phyloP scores from a whole-genome alignment of 495 filamentous ascomycete species.

The Xylaria acuta region DNA sequence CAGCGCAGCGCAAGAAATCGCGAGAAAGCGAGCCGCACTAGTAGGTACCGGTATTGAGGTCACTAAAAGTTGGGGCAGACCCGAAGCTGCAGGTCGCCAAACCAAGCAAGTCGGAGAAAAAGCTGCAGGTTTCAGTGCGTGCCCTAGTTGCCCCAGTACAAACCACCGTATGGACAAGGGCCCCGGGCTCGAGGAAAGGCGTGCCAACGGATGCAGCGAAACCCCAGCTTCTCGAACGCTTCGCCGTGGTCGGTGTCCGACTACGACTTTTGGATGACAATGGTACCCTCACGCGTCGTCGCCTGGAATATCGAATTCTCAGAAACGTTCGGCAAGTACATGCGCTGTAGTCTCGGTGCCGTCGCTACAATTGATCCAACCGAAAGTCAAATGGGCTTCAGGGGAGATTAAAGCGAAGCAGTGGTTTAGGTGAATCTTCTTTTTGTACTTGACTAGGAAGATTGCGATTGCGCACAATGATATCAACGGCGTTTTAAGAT shows the following conservation, averaged over 20 bases:
- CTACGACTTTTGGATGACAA: not conserved
- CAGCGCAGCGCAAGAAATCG: not conserved
- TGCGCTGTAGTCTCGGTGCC: not conserved
- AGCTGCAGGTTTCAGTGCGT: constrained; percentile 22
- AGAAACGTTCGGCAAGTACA: not conserved
- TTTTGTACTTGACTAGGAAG: not conserved
- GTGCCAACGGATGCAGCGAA: not conserved
- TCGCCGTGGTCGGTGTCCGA: constrained; percentile 9
- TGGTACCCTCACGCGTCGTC: not conserved
- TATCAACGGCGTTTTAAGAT: constrained; percentile 10
- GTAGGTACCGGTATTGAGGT: not conserved
- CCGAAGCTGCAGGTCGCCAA: constrained; percentile 7
- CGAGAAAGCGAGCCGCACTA: not conserved
- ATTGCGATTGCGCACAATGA: constrained; percentile 5
- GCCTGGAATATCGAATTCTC: not conserved
- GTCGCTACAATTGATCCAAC: not conserved
- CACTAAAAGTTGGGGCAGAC: constrained; percentile 4
- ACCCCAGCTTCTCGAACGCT: constrained; percentile 1
- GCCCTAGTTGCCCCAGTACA: not conserved
- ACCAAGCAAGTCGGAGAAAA: not conserved
- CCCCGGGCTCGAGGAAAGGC: not conserved
- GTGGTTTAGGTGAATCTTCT: not conserved
- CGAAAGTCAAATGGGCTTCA: not conserved
- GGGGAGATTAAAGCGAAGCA: not conserved
- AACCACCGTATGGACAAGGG: constrained; percentile 2